Base-by-base conservation (phyloP, 148 eudicot species). In the Silene uniflora region DNA sequence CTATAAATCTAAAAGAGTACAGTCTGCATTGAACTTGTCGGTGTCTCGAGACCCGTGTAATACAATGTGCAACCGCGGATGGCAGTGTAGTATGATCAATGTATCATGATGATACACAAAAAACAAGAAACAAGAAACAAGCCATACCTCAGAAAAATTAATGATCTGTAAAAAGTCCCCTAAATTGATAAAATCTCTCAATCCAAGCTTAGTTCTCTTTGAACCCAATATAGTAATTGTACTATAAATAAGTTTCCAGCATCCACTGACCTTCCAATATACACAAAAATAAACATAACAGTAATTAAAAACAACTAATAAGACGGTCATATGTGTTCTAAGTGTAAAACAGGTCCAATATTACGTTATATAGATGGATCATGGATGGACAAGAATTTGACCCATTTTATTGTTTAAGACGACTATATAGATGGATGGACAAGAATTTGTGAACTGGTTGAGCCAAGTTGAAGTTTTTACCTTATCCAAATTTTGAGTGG, bases 121-220 rank as follows among this genome's bases (percentile, higher is more conserved):
- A 22, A 21, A 55, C 17, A 11, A 16, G 18, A 70, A 60, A 65
- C 66, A 56, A 52, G 24, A 71, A 54, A 71, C 32, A 70, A 80
- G 11, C 63, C 69, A 66, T 93, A 93, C 98, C 98, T 91, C 73
- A 85, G 83, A 81, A 75, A 87, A 78, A 81, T 88, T 85, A 80
- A 93, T 89, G 9, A 67, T 72, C 83, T 93, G 98, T 16, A 83
- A 67, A 81, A 89, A 85, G 69, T 93, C 98, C 10, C 89, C 98
- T 77, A 93, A 87, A 73, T 75, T 83, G 84, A 93, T 85, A 75
- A 93, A 93, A 84, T 91, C 97, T 75, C 98, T 81, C 79, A 93
- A 81, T 69, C 98, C 98, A 42, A 93, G 92, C 83, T 93, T 93
- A 16, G 98, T 93, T 77, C 98, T 86, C 77, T 89, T 93, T 5